Conservation (phyloP, 148 eudicot genomes). For the Fagopyrum esculentum region DNA sequence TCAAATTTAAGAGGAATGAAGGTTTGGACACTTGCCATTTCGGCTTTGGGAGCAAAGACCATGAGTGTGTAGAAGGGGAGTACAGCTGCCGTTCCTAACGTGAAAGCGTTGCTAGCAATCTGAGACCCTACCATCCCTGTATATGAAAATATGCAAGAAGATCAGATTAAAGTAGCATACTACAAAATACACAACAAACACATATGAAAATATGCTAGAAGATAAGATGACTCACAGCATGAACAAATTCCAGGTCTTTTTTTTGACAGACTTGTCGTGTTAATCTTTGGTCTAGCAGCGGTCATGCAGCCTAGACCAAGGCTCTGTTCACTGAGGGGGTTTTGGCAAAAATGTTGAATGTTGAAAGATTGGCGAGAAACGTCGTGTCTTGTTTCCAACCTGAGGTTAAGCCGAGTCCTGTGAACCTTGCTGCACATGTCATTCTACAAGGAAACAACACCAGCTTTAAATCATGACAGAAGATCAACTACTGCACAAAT, state of each 20-base stretch:
- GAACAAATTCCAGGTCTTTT: background rate
- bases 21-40: slow-evolving; percentile 36
- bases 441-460: background rate
- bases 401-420: slow-evolving; percentile 1
- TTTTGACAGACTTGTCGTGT: background rate
- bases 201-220: background rate
- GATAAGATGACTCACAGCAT: background rate
- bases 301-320: background rate
- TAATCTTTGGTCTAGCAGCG: background rate
- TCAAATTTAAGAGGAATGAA: too few relatives aligned
- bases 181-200: background rate
- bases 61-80: slow-evolving; percentile 89
- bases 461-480: background rate
- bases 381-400: background rate
- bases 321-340: background rate
- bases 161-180: background rate
- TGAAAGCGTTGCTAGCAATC: slow-evolving; percentile 62
- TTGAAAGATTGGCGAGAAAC: background rate
- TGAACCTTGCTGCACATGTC: background rate
- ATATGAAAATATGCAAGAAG: background rate
- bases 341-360: background rate
- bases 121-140: slow-evolving; percentile 3
- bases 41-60: slow-evolving; percentile 87
- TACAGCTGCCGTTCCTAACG: slow-evolving; percentile 79
- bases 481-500: slow-evolving; percentile 14